phyloP scores from a whole-genome alignment of 164 flowering plant genomes.

The Chimonanthus praecox region DNA sequence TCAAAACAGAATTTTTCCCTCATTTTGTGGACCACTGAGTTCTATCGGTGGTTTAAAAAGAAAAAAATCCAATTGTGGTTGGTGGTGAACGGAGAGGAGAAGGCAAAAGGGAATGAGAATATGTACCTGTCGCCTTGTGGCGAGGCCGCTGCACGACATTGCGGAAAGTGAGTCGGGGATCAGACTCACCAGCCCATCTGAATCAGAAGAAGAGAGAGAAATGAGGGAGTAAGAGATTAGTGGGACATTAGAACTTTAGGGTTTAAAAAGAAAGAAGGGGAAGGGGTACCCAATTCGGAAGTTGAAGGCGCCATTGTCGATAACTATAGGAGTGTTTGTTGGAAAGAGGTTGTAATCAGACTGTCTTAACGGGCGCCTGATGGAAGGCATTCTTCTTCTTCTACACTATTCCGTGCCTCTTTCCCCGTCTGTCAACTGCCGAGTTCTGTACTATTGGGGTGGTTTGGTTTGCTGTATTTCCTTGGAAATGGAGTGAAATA shows the following conservation, averaged over 20 bases:
- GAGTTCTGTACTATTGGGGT: too few species aligned
- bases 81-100: not conserved
- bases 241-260: not conserved
- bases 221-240: not conserved
- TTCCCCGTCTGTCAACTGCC: not conserved
- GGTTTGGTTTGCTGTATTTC: too few species aligned
- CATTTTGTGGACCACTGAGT: too few species aligned
- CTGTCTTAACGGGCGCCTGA: slow-evolving; percentile 20
- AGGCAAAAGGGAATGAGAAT: not conserved
- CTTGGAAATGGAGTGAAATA: too few species aligned
- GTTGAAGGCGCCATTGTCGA: slow-evolving; percentile 30
- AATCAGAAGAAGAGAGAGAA: not conserved
- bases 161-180: slow-evolving; percentile 29
- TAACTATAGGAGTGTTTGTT: slow-evolving; percentile 21
- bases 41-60: too few species aligned
- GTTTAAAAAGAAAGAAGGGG: not conserved
- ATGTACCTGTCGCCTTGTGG: slow-evolving; percentile 30
- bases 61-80: too few species aligned
- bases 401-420: slow-evolving; percentile 1
- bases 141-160: slow-evolving; percentile 32
- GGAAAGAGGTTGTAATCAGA: slow-evolving; percentile 24
- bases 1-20: too few species aligned
- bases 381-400: slow-evolving; percentile 12
- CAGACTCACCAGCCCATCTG: slow-evolving; percentile 36
- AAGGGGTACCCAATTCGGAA: slow-evolving; percentile 27